phyloP scores from a whole-genome alignment of 2,329 filamentous ascomycete genomes.

The Juglanconis oblonga region DNA sequence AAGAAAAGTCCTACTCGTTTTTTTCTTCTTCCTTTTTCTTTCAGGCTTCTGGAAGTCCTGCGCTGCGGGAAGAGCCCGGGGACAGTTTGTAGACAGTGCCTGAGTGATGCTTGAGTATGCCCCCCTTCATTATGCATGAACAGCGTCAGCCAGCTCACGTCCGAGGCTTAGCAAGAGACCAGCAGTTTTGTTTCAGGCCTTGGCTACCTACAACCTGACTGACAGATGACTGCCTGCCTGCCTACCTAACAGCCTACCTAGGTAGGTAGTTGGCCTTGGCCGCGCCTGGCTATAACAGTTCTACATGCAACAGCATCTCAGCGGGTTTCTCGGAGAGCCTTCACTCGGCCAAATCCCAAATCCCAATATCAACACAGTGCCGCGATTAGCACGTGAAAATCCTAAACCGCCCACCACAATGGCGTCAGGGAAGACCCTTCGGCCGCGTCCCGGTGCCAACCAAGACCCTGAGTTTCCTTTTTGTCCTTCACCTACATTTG shows the following conservation, averaged over 20 bases:
- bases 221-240: neutral
- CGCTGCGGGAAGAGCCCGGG: neutral
- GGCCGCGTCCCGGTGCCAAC: neutral
- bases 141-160: neutral
- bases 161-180: neutral
- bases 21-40: neutral
- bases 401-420: neutral
- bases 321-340: neutral
- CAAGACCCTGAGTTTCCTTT: neutral
- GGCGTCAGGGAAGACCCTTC: neutral
- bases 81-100: neutral
- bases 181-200: neutral
- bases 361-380: neutral
- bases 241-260: too few relatives aligned
- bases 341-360: neutral
- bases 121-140: neutral
- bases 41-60: slow-evolving; percentile 4
- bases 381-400: slow-evolving; percentile 1
- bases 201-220: neutral
- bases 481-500: neutral
- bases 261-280: too few relatives aligned
- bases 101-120: neutral
- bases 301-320: too few relatives aligned
- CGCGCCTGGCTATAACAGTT: too few relatives aligned
- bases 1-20: neutral